Evolutionary conservation across 2,329 filamentous ascomycete genomes (phyloP), one percentile per base, ranked within the genome.

Genomic region (Phyllosticta paracitricarpa): DNA sequence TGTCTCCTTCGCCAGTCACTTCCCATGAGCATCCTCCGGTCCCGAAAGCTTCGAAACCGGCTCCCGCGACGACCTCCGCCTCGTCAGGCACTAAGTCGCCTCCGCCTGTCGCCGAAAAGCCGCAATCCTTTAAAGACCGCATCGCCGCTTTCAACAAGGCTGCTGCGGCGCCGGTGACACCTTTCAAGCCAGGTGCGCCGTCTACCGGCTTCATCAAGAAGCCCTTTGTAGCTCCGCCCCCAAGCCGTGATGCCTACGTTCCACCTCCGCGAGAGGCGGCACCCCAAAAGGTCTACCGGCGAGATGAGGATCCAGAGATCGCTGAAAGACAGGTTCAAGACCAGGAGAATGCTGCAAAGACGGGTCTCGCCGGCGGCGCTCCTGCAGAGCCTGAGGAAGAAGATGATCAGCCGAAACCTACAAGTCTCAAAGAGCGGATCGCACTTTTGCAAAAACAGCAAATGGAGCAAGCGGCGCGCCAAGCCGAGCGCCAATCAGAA

Each of bases 141-240:
- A 96, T 99, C 71, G 94, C 94, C 35, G 93, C 94, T 54, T 99
- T 99, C 78, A 99, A 99, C 76, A 94, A 93, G 72, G 80, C 89
- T 54, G 84, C 89, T 48, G 91, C 91, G 5, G 85, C 91, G 2
- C 94, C 94, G 8, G 80, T 94, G 63, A 84, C 91, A n/a, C 94
- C 94, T 1, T 93, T 95, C 77, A 96, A 96, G 72, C 90, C 91
- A 22, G 81, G 82, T 63, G 84, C 84, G 2, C 81, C 83, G 62
- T 78, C 82, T 56, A 81, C 82, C 64, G 81, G 81, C 59, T 97
- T 97, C 70, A 86, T 99, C 75, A 97, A 93, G 81, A 97, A 97
- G 76, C 91, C 93, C 0, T 99, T 97, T 69, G 92, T 99, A 61
- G 90, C 94, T 3, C 91, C 94, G 58, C 94, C 94, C 19, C 94